These are phyloP conservation scores for Otatea glauca DNA, from an alignment of 176 grass and related monocot genomes.

Conservation along the genomic window DNA sequence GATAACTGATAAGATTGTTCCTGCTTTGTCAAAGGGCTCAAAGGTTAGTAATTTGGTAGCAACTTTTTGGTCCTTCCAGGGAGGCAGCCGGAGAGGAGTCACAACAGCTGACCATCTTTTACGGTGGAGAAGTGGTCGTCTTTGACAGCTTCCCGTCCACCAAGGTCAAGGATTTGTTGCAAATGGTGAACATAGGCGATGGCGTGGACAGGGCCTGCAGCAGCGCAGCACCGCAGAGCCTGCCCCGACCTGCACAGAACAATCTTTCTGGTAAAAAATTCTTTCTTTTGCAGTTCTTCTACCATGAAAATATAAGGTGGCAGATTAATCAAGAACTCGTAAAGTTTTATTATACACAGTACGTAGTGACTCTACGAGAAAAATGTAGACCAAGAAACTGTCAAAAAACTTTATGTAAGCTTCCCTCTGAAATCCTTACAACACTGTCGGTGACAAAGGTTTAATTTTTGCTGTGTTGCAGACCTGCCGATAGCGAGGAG, in stretches of 20 bases:
- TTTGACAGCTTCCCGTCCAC: slow-evolving; percentile 56
- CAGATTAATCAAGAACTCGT: neutral
- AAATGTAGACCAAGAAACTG: neutral
- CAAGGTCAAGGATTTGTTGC: slow-evolving; percentile 53
- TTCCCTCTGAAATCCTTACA: neutral
- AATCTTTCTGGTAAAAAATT: slow-evolving; percentile 46
- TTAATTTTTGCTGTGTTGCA: slow-evolving; percentile 5
- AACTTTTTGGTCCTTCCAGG: slow-evolving; percentile 23
- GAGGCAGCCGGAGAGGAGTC: slow-evolving; percentile 24
- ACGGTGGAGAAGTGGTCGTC: slow-evolving; percentile 56
- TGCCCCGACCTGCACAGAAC: slow-evolving; percentile 26
- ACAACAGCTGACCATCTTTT: slow-evolving; percentile 69
- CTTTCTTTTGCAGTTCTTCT: neutral
- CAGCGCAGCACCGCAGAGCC: neutral
- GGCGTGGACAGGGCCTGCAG: neutral
- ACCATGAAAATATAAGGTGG: neutral
- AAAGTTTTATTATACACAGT: neutral
- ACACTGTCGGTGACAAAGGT: neutral
- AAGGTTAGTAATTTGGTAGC: neutral
- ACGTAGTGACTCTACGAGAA: neutral
- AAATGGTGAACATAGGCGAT: slow-evolving; percentile 37
- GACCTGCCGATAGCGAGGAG: slow-evolving; percentile 67
- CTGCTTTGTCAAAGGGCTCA: neutral
- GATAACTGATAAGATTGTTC: neutral
- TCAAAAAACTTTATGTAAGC: neutral